phyloP scores from a whole-genome alignment of 768 basidiomycete genomes.

The Termitomyces sp. region DNA sequence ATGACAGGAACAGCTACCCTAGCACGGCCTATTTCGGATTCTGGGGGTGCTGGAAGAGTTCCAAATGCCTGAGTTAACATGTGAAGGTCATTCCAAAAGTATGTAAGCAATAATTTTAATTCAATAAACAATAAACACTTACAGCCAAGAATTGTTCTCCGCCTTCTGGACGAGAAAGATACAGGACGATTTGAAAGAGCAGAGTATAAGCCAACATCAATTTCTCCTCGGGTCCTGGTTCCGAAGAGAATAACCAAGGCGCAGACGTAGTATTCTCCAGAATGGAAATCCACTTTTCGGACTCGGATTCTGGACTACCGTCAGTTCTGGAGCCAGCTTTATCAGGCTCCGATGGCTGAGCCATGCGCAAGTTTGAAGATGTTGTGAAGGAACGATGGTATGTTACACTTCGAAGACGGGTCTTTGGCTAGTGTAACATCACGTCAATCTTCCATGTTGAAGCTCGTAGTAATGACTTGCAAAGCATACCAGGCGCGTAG shows the following conservation, averaged over 20 bases:
- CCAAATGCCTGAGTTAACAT: slow-evolving; percentile 21
- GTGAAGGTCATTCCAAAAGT: background rate
- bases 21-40: slow-evolving; percentile 28
- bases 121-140: background rate
- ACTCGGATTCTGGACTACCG: background rate
- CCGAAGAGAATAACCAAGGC: slow-evolving; percentile 21
- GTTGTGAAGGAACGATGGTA: slow-evolving; percentile 3
- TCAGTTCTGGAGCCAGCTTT: background rate
- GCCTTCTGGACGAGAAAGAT: slow-evolving; percentile 22
- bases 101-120: too few relatives aligned
- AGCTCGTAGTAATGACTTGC: background rate
- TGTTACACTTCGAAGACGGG: background rate
- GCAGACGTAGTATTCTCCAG: slow-evolving; percentile 24
- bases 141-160: slow-evolving; percentile 23
- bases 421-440: background rate
- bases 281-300: slow-evolving; percentile 22
- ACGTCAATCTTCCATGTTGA: background rate
- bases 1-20: slow-evolving; percentile 21
- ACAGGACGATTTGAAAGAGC: slow-evolving; percentile 26
- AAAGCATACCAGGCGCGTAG: background rate
- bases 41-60: slow-evolving; percentile 20
- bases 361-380: background rate
- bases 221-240: slow-evolving; percentile 14
- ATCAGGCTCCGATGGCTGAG: background rate
- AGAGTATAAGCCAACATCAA: slow-evolving; percentile 23